Conservation (phyloP, 2,329 filamentous ascomycete species). For the Phaeosphaeria sp. region DNA sequence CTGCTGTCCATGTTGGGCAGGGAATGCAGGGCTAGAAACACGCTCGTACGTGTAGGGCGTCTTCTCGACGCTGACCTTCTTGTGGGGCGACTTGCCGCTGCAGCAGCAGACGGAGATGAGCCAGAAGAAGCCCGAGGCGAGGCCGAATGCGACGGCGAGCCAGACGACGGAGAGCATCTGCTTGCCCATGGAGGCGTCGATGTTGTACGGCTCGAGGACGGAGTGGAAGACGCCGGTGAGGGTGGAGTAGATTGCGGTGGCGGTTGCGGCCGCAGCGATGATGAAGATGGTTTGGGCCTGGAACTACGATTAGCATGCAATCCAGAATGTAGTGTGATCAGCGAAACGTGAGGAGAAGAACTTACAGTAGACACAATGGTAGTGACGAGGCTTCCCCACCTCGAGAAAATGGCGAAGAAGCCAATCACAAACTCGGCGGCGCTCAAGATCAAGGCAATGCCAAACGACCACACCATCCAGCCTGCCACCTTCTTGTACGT, state of each 20-base stretch:
- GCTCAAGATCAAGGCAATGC: constrained; percentile 74
- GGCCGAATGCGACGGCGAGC: constrained; percentile 78
- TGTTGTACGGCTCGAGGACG: constrained; percentile 73
- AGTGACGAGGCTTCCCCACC: constrained; percentile 81
- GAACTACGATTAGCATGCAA: constrained; percentile 38
- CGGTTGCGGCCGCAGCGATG: constrained; percentile 71
- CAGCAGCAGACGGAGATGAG: constrained; percentile 91
- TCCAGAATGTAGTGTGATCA: too few relatives aligned
- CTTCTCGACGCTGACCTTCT: constrained; percentile 63
- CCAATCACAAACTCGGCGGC: constrained; percentile 77
- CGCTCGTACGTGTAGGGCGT: constrained; percentile 68
- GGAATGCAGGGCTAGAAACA: constrained; percentile 53
- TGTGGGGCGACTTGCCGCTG: constrained; percentile 65
- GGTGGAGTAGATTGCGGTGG: constrained; percentile 75
- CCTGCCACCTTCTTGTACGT: constrained; percentile 76
- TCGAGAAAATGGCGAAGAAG: constrained; percentile 81
- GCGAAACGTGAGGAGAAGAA: too few relatives aligned
- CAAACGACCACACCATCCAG: constrained; percentile 84
- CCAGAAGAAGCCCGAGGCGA: constrained; percentile 87
- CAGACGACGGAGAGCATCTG: constrained; percentile 76
- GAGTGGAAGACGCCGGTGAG: constrained; percentile 73
- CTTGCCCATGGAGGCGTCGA: constrained; percentile 70
- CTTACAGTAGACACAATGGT: constrained; percentile 76
- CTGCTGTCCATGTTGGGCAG: constrained; percentile 37
- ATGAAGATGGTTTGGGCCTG: constrained; percentile 63